Conservation (phyloP, 2,329 filamentous ascomycete genomes). For the Cladosporium sp. region DNA sequence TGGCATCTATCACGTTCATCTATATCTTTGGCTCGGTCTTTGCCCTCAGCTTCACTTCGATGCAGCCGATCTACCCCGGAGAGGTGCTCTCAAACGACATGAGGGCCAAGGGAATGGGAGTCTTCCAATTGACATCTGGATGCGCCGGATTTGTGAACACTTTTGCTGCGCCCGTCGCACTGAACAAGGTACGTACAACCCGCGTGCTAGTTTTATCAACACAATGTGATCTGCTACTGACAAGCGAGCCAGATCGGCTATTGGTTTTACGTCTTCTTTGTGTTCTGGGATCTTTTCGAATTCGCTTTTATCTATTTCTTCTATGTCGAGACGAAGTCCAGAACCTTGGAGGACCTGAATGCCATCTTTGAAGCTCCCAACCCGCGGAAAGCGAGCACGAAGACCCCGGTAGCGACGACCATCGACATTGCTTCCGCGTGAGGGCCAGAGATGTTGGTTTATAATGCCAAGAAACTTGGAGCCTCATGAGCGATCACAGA, state of each 20-base stretch:
- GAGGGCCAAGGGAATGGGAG: constrained; percentile 32
- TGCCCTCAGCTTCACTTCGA: constrained; percentile 31
- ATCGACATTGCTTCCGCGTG: not conserved
- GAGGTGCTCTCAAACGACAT: constrained; percentile 41
- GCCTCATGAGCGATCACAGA: not conserved
- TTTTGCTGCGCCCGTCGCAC: constrained; percentile 23
- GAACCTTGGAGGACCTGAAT: constrained; percentile 47
- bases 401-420: not conserved
- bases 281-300: constrained; percentile 32
- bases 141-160: constrained; percentile 43
- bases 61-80: constrained; percentile 40
- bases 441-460: not conserved
- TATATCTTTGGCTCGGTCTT: constrained; percentile 42
- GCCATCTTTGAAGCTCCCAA: constrained; percentile 45
- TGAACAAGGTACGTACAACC: constrained; percentile 14
- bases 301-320: constrained; percentile 31
- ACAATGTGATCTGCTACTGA: not conserved
- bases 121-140: constrained; percentile 40
- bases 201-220: no score
- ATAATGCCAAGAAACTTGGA: not conserved
- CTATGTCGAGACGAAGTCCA: constrained; percentile 40
- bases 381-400: constrained; percentile 27
- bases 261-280: constrained; percentile 23
- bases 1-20: constrained; percentile 38
- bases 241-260: constrained; percentile 18